These are phyloP conservation scores for Russula sp. DNA, from an alignment of 768 basidiomycete species.

Conservation along the genomic window DNA sequence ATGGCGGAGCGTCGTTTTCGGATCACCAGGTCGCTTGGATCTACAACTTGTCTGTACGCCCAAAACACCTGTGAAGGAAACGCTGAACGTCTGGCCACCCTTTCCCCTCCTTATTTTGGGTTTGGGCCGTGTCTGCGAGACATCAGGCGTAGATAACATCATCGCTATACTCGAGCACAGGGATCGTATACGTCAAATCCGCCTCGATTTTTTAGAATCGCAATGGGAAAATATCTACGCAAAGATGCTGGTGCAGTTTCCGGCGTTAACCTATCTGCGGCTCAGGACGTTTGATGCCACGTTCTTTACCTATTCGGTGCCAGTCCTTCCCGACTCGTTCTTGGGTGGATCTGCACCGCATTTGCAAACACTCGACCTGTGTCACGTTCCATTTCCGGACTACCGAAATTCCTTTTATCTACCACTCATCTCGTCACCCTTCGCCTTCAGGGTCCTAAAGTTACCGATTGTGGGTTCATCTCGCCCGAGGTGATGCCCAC, in stretches of 20 bases:
- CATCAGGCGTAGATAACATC: background rate
- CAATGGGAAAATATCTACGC: too few relatives aligned
- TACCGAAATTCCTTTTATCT: constrained; percentile 1
- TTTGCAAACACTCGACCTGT: background rate
- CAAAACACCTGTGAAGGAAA: background rate
- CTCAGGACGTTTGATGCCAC: too few relatives aligned
- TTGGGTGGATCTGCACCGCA: background rate
- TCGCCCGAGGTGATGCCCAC: constrained; percentile 1
- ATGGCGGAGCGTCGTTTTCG: background rate
- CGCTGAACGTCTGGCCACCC: background rate
- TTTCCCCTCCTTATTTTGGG: background rate
- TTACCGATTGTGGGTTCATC: background rate
- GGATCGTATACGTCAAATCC: background rate
- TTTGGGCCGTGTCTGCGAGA: background rate
- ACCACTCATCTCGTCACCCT: constrained; percentile 3
- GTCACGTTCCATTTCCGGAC: background rate
- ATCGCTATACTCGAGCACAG: background rate
- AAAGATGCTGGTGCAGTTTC: background rate
- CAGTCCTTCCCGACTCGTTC: background rate
- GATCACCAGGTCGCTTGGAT: background rate
- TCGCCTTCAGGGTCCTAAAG: background rate
- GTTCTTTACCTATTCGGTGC: accelerated
- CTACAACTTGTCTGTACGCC: background rate
- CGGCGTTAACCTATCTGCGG: background rate
- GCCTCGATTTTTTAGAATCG: background rate